phyloP scores from a whole-genome alignment of 169 alveolate species.

The Eimeria tenella region DNA sequence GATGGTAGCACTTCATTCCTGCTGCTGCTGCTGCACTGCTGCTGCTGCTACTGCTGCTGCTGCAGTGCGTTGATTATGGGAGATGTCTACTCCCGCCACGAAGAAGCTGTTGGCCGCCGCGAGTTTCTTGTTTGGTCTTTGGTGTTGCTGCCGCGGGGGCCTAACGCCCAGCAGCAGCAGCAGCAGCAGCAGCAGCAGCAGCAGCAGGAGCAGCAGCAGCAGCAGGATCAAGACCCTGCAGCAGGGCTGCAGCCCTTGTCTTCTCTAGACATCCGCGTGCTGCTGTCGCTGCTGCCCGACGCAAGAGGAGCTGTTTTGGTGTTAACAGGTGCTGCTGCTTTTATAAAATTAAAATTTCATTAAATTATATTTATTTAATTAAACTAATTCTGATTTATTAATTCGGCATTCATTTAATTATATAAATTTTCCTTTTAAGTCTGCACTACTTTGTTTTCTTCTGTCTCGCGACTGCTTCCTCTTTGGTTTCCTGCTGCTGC shows the following conservation, averaged over 20 bases:
- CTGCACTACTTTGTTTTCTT: too few relatives aligned
- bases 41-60: neutral
- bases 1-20: too few relatives aligned
- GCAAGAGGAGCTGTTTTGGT: conserved; percentile 22
- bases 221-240: neutral
- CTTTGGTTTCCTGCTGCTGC: too few relatives aligned
- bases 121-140: conserved; percentile 12
- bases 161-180: neutral
- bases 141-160: conserved; percentile 1
- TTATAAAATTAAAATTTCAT: too few relatives aligned
- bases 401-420: neutral
- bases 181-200: neutral
- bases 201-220: conserved; percentile 14
- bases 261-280: conserved; percentile 38
- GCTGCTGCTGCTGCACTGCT: too few relatives aligned
- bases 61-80: conserved; percentile 9
- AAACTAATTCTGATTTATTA: too few relatives aligned
- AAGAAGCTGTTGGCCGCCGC: neutral
- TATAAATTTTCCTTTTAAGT: neutral
- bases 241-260: neutral
- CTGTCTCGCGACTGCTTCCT: too few relatives aligned
- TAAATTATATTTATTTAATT: too few relatives aligned
- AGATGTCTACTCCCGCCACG: neutral
- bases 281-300: conserved; percentile 44
- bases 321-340: conserved; percentile 20